Evolutionary conservation across 495 filamentous ascomycete species (phyloP), one percentile per base, ranked within the genome.

Genomic region (Ramalina intermedia): DNA sequence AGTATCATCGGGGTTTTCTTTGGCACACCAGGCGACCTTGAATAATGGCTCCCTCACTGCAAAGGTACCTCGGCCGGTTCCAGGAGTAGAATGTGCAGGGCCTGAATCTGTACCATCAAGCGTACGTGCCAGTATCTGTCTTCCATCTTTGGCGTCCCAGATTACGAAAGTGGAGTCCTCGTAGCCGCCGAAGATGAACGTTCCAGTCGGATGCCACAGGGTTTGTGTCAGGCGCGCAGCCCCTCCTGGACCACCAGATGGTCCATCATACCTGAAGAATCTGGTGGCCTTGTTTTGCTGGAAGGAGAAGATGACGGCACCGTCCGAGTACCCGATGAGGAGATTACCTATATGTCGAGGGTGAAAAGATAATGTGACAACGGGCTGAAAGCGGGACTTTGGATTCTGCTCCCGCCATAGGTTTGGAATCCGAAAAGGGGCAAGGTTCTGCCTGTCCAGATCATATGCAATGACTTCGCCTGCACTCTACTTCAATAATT

Each of bases 201-300:
- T 91, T 0, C 91, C 91, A 23, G 88, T 93, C 1, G 91, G 91
- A 66, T 98, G 91, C 91, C 91, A 98, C 35, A 87, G 57, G 0
- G 84, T 89, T 48, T 87, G 81, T 1, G 75, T 83, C 50, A 98
- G 62, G 43, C 69, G 72, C 23, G 72, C 67, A 58, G 89, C 83
- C 6, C 87, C 88, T n/a, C 89, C 91, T 3, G 82, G 80, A n/a
- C 90, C 88, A 9, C 88, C 87, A 26, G 75, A 68, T 1, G 85
- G 85, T 3, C 95, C 60, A 52, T 83, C 71, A 65, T 95, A 96
- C 54, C 88, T 72, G 55, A 94, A 87, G 59, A 75, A 90, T 55
- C 82, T 84, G 40, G 78, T 68, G 0, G 83, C 69, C 47, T 79
- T 67, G 48, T 86, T 85, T 62, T 91, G 80, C 66, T 96, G 95